Percentiles rank a stretch among this genome's conserved stretches.
These are phyloP conservation scores for Trypanosoma rangeli DNA, from an alignment of 208 protist species.

Conservation along the genomic window DNA sequence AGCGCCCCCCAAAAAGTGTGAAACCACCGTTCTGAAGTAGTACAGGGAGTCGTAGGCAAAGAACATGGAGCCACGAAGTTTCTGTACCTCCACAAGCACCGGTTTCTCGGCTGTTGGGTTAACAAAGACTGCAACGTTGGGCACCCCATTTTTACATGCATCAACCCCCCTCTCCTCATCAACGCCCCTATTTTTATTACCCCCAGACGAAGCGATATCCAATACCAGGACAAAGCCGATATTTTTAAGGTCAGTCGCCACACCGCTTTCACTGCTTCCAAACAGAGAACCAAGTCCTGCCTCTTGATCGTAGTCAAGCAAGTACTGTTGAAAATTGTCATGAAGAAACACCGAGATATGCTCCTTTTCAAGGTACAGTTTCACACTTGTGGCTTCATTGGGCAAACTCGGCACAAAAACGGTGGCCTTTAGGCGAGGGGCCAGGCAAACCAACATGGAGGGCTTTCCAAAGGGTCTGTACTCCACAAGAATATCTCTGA, in stretches of 20 bases:
- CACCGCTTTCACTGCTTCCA: slow-evolving; percentile 19
- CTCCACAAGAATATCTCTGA: slow-evolving; percentile 27
- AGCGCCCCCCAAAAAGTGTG: slow-evolving; percentile 27
- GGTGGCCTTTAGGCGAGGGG: slow-evolving; percentile 10
- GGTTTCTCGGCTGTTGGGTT: slow-evolving; percentile 25
- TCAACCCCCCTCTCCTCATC: not conserved
- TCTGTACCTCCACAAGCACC: slow-evolving; percentile 42
- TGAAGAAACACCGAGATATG: slow-evolving; percentile 23
- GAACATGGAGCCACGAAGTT: slow-evolving; percentile 45
- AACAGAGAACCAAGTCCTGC: slow-evolving; percentile 21
- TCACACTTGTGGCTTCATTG: slow-evolving; percentile 17
- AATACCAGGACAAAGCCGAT: slow-evolving; percentile 26
- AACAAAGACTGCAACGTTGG: slow-evolving; percentile 20
- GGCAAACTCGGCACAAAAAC: slow-evolving; percentile 23
- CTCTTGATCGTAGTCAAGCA: slow-evolving; percentile 22
- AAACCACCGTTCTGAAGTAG: slow-evolving; percentile 34
- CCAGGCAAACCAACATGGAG: slow-evolving; percentile 20
- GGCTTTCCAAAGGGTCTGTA: slow-evolving; percentile 27
- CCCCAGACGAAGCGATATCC: slow-evolving; percentile 7
- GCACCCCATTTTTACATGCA: not conserved
- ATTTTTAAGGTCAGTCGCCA: slow-evolving; percentile 19
- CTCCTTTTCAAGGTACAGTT: slow-evolving; percentile 18
- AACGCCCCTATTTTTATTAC: not conserved
- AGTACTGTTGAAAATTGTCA: slow-evolving; percentile 24
- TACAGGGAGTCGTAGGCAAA: slow-evolving; percentile 57